A percentile compares a stretch with the other conserved stretches of the same genome.
Conservation (phyloP, 192 early-diverging fungal genomes). For the Ambispora gerdemannii region DNA sequence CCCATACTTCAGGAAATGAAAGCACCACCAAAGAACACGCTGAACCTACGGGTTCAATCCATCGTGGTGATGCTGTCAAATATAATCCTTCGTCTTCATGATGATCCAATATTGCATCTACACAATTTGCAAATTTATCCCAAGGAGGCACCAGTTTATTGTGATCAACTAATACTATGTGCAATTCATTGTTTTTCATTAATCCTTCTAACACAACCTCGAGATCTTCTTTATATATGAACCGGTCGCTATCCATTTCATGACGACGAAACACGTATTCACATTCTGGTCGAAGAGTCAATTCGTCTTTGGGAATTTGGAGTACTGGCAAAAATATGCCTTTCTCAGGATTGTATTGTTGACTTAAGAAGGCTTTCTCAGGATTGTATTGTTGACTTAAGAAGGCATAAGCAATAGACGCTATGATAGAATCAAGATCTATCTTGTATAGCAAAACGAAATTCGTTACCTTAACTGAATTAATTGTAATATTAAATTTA, state of each 20-base stretch:
- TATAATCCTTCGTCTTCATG: conserved; percentile 63
- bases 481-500: not conserved
- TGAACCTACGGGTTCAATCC: conserved; percentile 62
- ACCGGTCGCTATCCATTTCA: conserved; percentile 32
- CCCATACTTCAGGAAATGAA: conserved; percentile 35
- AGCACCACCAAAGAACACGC: conserved; percentile 52
- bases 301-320: conserved; percentile 56
- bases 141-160: conserved; percentile 49
- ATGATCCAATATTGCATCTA: conserved; percentile 68
- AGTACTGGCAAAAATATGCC: conserved; percentile 53
- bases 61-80: conserved; percentile 39
- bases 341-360: not conserved
- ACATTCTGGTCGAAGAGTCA: conserved; percentile 63
- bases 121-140: conserved; percentile 31
- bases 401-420: conserved; percentile 54
- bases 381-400: conserved; percentile 33
- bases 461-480: not conserved
- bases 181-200: conserved; percentile 21
- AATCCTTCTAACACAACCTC: not conserved
- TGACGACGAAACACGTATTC: conserved; percentile 45
- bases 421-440: conserved; percentile 73
- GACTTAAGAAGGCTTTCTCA: conserved; percentile 37
- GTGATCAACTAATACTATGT: conserved; percentile 64
- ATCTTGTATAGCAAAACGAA: not conserved
- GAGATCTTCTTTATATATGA: conserved; percentile 53